phyloP scores from a whole-genome alignment of 139 green algal genomes.

The Picochlorum sp. region DNA sequence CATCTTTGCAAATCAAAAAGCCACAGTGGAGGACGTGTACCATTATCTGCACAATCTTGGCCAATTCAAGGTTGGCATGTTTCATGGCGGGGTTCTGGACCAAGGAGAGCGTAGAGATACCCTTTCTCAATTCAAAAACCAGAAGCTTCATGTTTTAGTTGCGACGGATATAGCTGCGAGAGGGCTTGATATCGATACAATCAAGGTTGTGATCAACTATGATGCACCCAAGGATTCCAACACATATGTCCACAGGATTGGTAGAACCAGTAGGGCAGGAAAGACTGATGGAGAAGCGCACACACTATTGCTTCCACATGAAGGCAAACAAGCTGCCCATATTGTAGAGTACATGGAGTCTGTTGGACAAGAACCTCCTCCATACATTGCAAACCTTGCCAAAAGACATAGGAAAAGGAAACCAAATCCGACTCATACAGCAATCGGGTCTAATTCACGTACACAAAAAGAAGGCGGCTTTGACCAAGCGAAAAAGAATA shows the following conservation, averaged over 20 bases:
- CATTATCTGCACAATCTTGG: constrained; percentile 29
- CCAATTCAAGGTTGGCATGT: constrained; percentile 44
- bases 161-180: constrained; percentile 73
- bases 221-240: constrained; percentile 77
- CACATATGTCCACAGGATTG: constrained; percentile 86
- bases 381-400: constrained; percentile 55
- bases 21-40: constrained; percentile 67
- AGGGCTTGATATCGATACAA: constrained; percentile 69
- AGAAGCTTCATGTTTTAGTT: constrained; percentile 34
- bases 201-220: constrained; percentile 83
- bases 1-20: constrained; percentile 75
- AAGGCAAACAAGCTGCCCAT: constrained; percentile 41
- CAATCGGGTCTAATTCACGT: constrained; percentile 13
- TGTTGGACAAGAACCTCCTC: constrained; percentile 65
- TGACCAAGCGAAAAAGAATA: constrained; percentile 1
- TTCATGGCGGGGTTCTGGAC: constrained; percentile 90
- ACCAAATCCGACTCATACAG: background rate
- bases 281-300: constrained; percentile 83
- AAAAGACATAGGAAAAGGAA: constrained; percentile 29
- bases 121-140: constrained; percentile 51
- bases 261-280: constrained; percentile 86
- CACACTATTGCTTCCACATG: constrained; percentile 65
- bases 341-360: constrained; percentile 60
- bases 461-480: background rate
- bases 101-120: constrained; percentile 60